phyloP scores from a whole-genome alignment of 169 alveolate genomes.

The Plasmodium knowlesi region DNA sequence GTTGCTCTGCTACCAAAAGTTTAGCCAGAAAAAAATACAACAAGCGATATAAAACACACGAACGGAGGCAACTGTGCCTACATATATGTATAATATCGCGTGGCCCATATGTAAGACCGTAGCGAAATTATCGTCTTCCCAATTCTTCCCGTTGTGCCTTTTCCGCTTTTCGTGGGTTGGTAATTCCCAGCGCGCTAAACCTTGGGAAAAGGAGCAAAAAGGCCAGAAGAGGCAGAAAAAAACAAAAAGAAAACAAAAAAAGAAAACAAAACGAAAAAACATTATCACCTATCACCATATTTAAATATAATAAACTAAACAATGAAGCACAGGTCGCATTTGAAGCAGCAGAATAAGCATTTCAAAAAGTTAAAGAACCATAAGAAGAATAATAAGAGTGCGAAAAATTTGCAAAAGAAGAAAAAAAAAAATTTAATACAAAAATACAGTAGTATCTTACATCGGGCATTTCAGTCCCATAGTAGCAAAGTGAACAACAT shows the following conservation, averaged over 20 bases:
- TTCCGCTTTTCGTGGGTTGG: background rate
- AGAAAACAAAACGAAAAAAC: conserved; percentile 10
- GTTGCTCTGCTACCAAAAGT: background rate
- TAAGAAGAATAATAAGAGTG: conserved; percentile 29
- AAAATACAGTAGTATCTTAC: conserved; percentile 37
- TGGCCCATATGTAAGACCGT: background rate
- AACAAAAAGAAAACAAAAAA: too few species aligned
- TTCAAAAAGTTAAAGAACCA: conserved; percentile 42
- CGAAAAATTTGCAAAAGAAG: conserved; percentile 20
- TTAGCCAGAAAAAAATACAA: background rate
- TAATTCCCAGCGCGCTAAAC: background rate
- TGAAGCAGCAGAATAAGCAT: conserved; percentile 54
- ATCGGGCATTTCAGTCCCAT: conserved; percentile 36
- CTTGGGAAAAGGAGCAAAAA: background rate
- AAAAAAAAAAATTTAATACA: conserved; percentile 15
- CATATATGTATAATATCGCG: background rate
- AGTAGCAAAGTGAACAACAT: conserved; percentile 10
- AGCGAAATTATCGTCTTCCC: background rate
- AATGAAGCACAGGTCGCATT: conserved; percentile 67
- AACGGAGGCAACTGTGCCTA: background rate
- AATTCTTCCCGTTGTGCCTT: background rate
- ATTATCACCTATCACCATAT: background rate
- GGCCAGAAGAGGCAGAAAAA: too few species aligned
- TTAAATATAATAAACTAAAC: background rate
- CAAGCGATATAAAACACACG: background rate